Base-by-base conservation (phyloP, 2,329 filamentous ascomycete species). In the Fonsecaea multimorphosa region DNA sequence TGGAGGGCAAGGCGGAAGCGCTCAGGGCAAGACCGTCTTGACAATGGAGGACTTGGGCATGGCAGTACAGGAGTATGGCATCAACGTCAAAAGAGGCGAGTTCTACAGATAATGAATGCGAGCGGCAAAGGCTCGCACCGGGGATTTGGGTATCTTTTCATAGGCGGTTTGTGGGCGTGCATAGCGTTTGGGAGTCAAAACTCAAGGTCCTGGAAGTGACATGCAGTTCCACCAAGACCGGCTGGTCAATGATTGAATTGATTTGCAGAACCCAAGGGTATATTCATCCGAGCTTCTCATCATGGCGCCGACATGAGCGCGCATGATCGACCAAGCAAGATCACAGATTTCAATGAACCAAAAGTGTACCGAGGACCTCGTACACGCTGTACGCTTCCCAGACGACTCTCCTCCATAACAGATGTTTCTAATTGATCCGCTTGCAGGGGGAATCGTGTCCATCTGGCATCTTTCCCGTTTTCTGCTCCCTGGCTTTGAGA, bases 31-130 rank as follows among this genome's bases (percentile, higher is more conserved):
- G 69, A 97, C 95, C 19, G 94, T 99, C 62, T 83, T 99, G 68
- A 98, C 95, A 0, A 98, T 99, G 95, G 95, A 99, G 80, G 95
- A 99, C 78, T 79, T 99, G 73, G 95, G 95, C 16, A 98, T 98
- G 93, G 95, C 95, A 0, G 94, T 98, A 32, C 91, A 91, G 34
- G 95, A 99, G 83, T 99, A 98, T 76, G 95, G 95, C 1, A 93
- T 99, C 59, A 99, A 97, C 76, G 91, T 98, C 60, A 98, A 97
- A 87, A 86, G 95, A 70, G 93, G 94, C 75, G 95, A 99, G 81
- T 99, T 98, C 76, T 99, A 99, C 78, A 86, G 93, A 73, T 97
- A 77, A 82, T 11, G 1, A n/a, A 27, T 8, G 1, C 44, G n/a
- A 27, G 22, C 44, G 58, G 14, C 31, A 40, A n/a, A 24, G 56